Evolutionary conservation across 352 stramenopile genomes (phyloP).

Genomic region (Pythium phragmiticola): DNA sequence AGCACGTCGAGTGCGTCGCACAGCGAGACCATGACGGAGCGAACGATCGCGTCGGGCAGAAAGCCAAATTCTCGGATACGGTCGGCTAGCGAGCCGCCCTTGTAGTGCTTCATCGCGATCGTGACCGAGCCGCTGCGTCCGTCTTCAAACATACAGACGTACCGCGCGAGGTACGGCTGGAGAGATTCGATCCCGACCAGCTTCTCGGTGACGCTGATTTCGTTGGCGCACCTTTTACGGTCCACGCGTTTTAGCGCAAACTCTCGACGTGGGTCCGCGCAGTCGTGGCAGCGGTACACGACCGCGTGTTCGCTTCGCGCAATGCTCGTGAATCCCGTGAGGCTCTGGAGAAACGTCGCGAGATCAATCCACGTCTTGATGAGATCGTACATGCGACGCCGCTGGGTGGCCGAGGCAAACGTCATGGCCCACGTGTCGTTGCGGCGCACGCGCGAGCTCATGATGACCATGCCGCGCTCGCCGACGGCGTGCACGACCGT

Average conservation of each 20-base stretch:
- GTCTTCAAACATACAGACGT: conserved; percentile 65
- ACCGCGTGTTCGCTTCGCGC: conserved; percentile 48
- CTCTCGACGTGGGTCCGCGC: conserved; percentile 18
- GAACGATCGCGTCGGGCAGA: conserved; percentile 35
- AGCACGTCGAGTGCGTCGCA: conserved; percentile 48
- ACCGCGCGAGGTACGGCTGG: conserved; percentile 46
- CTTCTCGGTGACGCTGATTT: conserved; percentile 51
- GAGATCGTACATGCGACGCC: conserved; percentile 48
- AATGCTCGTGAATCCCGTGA: conserved; percentile 48
- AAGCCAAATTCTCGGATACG: conserved; percentile 37
- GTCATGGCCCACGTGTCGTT: conserved; percentile 54
- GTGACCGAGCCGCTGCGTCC: conserved; percentile 41
- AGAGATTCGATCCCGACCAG: conserved; percentile 33
- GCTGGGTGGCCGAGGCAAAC: conserved; percentile 45
- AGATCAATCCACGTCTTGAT: conserved; percentile 61
- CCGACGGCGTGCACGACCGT: conserved; percentile 41
- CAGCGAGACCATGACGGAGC: conserved; percentile 42
- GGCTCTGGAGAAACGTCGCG: conserved; percentile 44
- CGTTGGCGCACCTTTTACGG: conserved; percentile 29
- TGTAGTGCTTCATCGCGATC: conserved; percentile 68
- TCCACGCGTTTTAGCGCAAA: conserved; percentile 60
- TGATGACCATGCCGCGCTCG: conserved; percentile 48
- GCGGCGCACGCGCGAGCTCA: conserved; percentile 48
- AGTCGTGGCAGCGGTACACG: conserved; percentile 53
- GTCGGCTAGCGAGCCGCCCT: conserved; percentile 49